Evolutionary conservation across 768 basidiomycete species (phyloP).

Genomic region (Kwoniella sp.): DNA sequence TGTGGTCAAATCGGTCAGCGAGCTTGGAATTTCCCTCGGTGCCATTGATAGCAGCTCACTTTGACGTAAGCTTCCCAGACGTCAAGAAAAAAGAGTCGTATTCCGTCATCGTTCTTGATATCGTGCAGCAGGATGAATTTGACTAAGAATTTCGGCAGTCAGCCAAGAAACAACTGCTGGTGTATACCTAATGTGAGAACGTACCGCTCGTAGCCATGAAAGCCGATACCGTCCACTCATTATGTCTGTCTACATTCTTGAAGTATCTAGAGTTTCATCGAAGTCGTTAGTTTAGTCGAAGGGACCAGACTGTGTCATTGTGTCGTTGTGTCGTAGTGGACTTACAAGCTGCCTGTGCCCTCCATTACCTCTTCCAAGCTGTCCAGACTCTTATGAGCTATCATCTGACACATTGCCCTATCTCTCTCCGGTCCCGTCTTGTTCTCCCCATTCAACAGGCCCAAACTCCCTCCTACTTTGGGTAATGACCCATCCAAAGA

Average conservation of each 20-base stretch:
- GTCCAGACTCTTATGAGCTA: conserved; percentile 94
- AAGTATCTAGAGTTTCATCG: conserved; percentile 69
- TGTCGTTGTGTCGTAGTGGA: conserved; percentile 1
- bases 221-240: conserved; percentile 97
- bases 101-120: conserved; percentile 94
- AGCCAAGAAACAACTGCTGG: conserved; percentile 6
- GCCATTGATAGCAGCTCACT: conserved; percentile 60
- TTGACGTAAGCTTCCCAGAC: conserved; percentile 98
- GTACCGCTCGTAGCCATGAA: conserved; percentile 93
- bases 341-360: conserved; percentile 54
- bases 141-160: conserved; percentile 60
- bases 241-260: conserved; percentile 93
- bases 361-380: conserved; percentile 82
- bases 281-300: background rate
- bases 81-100: conserved; percentile 85
- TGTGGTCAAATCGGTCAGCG: background rate
- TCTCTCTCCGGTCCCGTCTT: conserved; percentile 57
- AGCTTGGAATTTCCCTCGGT: background rate
- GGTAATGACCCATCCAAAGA: conserved; percentile 12
- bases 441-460: conserved; percentile 12
- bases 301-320: background rate
- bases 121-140: conserved; percentile 95
- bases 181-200: conserved; percentile 49
- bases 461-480: conserved; percentile 21
- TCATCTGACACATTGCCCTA: conserved; percentile 96